Conservation (phyloP, 2,329 filamentous ascomycete genomes). For the Teratosphaeria nubilosa region DNA sequence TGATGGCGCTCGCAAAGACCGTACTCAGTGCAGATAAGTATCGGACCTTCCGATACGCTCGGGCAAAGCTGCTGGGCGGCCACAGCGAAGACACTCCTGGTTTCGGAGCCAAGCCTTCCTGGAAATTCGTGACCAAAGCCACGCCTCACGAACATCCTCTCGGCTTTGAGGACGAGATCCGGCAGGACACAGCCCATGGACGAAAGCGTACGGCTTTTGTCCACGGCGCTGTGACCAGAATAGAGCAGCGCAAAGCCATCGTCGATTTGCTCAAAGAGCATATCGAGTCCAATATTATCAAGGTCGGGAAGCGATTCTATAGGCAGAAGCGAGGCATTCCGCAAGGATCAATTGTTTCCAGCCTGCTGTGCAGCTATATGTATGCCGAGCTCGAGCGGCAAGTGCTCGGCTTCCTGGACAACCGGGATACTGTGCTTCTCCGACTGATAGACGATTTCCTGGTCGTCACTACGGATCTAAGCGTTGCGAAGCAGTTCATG, state of each 20-base stretch:
- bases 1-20: slow-evolving; percentile 56
- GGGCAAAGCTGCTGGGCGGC: slow-evolving; percentile 47
- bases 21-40: slow-evolving; percentile 54
- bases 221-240: slow-evolving; percentile 52
- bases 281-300: slow-evolving; percentile 74
- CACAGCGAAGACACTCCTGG: slow-evolving; percentile 25
- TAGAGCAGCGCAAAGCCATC: slow-evolving; percentile 49
- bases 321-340: slow-evolving; percentile 83
- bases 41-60: slow-evolving; percentile 61
- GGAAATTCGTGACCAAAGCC: slow-evolving; percentile 34
- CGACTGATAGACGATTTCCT: slow-evolving; percentile 89
- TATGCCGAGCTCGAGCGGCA: slow-evolving; percentile 76
- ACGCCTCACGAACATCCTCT: slow-evolving; percentile 17
- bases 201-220: slow-evolving; percentile 66
- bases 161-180: slow-evolving; percentile 22
- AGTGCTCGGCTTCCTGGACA: slow-evolving; percentile 55
- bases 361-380: slow-evolving; percentile 86
- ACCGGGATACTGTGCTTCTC: slow-evolving; percentile 53
- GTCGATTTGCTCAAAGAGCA: slow-evolving; percentile 67
- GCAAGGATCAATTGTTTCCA: slow-evolving; percentile 82
- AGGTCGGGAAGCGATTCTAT: slow-evolving; percentile 80
- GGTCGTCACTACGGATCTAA: slow-evolving; percentile 62
- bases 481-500: slow-evolving; percentile 63
- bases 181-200: slow-evolving; percentile 14
- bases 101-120: slow-evolving; percentile 25